Evolutionary conservation across 768 basidiomycete species (phyloP).

Genomic region (Fomitopsis pulvina): DNA sequence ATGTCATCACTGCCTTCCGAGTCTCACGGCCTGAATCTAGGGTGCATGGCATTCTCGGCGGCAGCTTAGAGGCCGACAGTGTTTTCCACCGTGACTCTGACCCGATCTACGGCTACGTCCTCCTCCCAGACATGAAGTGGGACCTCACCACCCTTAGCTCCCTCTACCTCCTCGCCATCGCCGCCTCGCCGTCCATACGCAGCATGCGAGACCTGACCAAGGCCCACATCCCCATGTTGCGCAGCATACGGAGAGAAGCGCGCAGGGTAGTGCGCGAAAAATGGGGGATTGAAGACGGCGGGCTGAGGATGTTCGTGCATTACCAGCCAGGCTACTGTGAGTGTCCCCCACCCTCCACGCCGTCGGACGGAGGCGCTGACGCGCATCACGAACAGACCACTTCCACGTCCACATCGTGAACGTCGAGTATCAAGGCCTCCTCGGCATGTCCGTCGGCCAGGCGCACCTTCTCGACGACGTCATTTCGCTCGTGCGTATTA

Average conservation of each 20-base stretch:
- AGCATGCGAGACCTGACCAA: constrained; percentile 72
- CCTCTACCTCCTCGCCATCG: constrained; percentile 83
- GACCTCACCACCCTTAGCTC: constrained; percentile 68
- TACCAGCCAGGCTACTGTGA: constrained; percentile 95
- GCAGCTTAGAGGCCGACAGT: constrained; percentile 67
- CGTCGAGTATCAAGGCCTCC: constrained; percentile 48
- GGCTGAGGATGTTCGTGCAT: constrained; percentile 79
- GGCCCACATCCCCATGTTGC: constrained; percentile 60
- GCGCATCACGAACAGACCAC: constrained; percentile 51
- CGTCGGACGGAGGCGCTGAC: neutral
- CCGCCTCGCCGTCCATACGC: constrained; percentile 50
- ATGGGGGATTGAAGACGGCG: constrained; percentile 60
- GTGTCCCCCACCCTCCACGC: no score
- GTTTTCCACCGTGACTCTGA: constrained; percentile 55
- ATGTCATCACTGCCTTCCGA: no score
- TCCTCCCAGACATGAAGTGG: constrained; percentile 98
- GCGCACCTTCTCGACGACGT: constrained; percentile 91
- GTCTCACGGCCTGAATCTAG: constrained; percentile 30
- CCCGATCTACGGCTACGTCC: constrained; percentile 53
- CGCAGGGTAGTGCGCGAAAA: constrained; percentile 43
- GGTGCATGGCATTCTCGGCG: constrained; percentile 81
- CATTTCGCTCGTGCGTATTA: constrained; percentile 74
- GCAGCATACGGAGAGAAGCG: constrained; percentile 54
- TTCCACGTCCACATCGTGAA: constrained; percentile 94
- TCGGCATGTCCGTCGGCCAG: constrained; percentile 82